A percentile compares a stretch with the other conserved stretches of the same genome.
These are phyloP conservation scores for Curvularia sp. DNA, from an alignment of 2,329 filamentous ascomycete genomes.

Conservation along the genomic window DNA sequence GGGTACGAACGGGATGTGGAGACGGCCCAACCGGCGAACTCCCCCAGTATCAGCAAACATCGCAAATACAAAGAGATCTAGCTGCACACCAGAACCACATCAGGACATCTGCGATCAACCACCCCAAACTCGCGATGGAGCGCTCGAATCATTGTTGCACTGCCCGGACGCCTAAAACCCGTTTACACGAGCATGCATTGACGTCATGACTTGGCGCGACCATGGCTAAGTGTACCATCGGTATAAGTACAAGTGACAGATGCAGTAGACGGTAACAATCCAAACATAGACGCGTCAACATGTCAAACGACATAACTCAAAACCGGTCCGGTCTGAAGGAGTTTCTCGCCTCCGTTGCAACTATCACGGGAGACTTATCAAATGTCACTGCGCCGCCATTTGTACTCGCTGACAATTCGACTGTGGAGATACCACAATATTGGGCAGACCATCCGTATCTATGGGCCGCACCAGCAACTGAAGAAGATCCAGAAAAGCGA, in stretches of 20 bases:
- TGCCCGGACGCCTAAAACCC: slow-evolving; percentile 6
- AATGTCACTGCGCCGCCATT: slow-evolving; percentile 59
- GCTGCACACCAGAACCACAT: neutral
- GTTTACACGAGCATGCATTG: slow-evolving; percentile 8
- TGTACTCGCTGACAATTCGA: slow-evolving; percentile 55
- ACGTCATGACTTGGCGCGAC: slow-evolving; percentile 20
- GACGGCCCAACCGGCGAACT: neutral
- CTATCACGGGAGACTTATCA: slow-evolving; percentile 56
- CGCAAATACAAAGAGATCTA: neutral
- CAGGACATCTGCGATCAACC: slow-evolving; percentile 3
- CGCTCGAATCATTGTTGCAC: slow-evolving; percentile 8
- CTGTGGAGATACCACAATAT: slow-evolving; percentile 57
- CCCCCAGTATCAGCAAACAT: neutral
- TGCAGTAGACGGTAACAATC: neutral
- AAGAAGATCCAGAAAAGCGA: slow-evolving; percentile 50
- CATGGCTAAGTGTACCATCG: neutral
- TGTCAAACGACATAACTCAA: slow-evolving; percentile 32
- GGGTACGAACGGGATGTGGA: neutral
- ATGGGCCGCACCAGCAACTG: slow-evolving; percentile 56
- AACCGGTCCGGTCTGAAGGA: slow-evolving; percentile 46
- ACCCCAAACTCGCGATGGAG: slow-evolving; percentile 6
- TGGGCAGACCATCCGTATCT: slow-evolving; percentile 57
- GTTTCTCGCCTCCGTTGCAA: slow-evolving; percentile 52
- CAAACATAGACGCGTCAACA: slow-evolving; percentile 6
- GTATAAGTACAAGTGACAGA: slow-evolving; percentile 5